These are phyloP conservation scores for Diversispora epigaea DNA, from an alignment of 192 early-diverging fungal species.

Conservation along the genomic window DNA sequence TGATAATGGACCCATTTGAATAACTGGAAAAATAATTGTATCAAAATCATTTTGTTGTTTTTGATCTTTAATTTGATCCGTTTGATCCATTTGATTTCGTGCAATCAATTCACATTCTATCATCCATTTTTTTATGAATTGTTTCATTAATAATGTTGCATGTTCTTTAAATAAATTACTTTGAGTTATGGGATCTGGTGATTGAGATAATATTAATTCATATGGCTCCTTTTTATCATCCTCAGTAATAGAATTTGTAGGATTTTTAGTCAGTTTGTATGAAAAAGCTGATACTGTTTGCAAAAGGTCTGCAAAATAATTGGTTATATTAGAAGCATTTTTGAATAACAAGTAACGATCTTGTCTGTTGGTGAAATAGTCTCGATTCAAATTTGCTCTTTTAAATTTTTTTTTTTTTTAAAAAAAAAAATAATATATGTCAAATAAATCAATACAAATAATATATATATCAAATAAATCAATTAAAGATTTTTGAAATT, in stretches of 20 bases:
- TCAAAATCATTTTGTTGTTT: conserved; percentile 37
- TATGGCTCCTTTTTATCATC: conserved; percentile 2
- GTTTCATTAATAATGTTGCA: conserved; percentile 48
- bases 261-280: conserved; percentile 39
- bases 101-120: conserved; percentile 11
- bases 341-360: conserved; percentile 87
- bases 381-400: conserved; percentile 88
- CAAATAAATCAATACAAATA: neutral
- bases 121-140: conserved; percentile 54
- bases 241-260: no score
- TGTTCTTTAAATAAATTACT: conserved; percentile 57
- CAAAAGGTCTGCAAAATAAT: conserved; percentile 74
- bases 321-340: conserved; percentile 50
- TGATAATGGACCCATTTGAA: conserved; percentile 85
- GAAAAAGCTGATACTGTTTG: conserved; percentile 63
- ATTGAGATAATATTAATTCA: conserved; percentile 21
- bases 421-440: conserved; percentile 10
- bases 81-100: neutral
- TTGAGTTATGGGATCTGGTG: conserved; percentile 59
- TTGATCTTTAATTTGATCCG: no score
- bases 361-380: conserved; percentile 95
- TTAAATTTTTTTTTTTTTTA: no score
- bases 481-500: neutral
- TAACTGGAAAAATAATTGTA: conserved; percentile 73
- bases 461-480: neutral